A percentile compares a stretch with the other conserved stretches of the same genome.
These are phyloP conservation scores for Pseudozyma hubeiensis DNA, from an alignment of 1,284 basidiomycete species.

Conservation along the genomic window DNA sequence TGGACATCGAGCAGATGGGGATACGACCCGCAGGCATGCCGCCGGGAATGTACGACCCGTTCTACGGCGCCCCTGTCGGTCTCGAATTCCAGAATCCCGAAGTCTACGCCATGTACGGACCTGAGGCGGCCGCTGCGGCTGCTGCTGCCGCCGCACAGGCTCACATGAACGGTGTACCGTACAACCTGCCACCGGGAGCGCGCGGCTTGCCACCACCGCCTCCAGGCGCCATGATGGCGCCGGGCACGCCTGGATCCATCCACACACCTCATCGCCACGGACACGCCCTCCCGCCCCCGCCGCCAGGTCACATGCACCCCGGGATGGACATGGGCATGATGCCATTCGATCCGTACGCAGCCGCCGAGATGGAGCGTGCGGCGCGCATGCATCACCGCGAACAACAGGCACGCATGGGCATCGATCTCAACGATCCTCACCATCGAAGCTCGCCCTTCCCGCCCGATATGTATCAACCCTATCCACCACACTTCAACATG, in stretches of 20 bases:
- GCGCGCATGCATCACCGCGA: slow-evolving; percentile 50
- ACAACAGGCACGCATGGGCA: slow-evolving; percentile 39
- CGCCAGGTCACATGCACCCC: slow-evolving; percentile 24
- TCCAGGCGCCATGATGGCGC: slow-evolving; percentile 42
- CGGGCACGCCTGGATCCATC: slow-evolving; percentile 25
- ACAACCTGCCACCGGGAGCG: slow-evolving; percentile 24
- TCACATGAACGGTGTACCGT: slow-evolving; percentile 46
- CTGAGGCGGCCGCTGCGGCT: slow-evolving; percentile 42
- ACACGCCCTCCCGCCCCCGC: slow-evolving; percentile 33
- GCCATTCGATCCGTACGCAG: slow-evolving; percentile 41
- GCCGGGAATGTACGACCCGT: slow-evolving; percentile 45
- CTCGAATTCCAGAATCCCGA: slow-evolving; percentile 46
- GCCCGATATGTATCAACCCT: slow-evolving; percentile 41
- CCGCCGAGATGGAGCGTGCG: slow-evolving; percentile 49
- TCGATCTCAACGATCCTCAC: slow-evolving; percentile 40
- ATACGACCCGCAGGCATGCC: slow-evolving; percentile 46
- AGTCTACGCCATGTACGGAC: slow-evolving; percentile 45
- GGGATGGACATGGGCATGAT: slow-evolving; percentile 50
- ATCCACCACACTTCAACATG: slow-evolving; percentile 37
- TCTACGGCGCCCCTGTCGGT: slow-evolving; percentile 30
- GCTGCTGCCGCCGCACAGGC: slow-evolving; percentile 38
- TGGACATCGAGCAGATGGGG: slow-evolving; percentile 67
- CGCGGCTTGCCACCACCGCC: slow-evolving; percentile 33
- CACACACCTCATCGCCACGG: slow-evolving; percentile 38
- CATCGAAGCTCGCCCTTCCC: slow-evolving; percentile 44